Base-by-base conservation (phyloP, 2,329 filamentous ascomycete species). In the Juglanconis oblonga region DNA sequence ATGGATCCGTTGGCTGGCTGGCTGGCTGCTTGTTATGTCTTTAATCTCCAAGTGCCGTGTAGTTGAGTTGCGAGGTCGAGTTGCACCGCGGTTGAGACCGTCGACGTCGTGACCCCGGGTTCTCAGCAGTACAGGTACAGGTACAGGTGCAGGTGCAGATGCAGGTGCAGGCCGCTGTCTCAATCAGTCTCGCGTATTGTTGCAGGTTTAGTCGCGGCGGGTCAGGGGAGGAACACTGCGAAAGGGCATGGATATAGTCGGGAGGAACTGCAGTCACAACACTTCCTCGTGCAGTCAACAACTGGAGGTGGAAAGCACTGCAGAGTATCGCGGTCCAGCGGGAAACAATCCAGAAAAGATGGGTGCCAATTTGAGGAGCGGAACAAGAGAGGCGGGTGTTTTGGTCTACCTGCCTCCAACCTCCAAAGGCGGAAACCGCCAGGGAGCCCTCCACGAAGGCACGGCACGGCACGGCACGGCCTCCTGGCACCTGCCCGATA, bases 341-440 rank as follows among this genome's bases (percentile, higher is more conserved):
- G 11, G 35, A 38, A 7, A 11, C 35, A 38, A 38, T 38, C 35
- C 2, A 38, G 35, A 38, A 17, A 17, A 17, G 17, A 17, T 17
- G 17, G 17, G 17, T 17, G 17, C 17, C 17, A 17, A 17, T 17
- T 14, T 3, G 7, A 2, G 24, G 40, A n/a, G 14, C 11, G 13
- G 13, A 45, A 10, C 31, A 51, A 14, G 11, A 35, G 36, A 32
- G 24, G 11, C 24, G 35, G 24, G 33, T 24, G 38, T 52, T 31
- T 35, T 52, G 14, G 24, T 61, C 48, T 52, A 33, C 35, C 52
- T 52, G 51, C 51, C 51, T 36, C 32, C 40, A 45, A 52, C 36
- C 35, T 32, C 32, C 40, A 36, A 56, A 31, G 24, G 48, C 17
- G 47, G 57, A 44, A 59, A 42, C 52, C 42, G 35, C 57, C 14